These are phyloP conservation scores for Amorphotheca resinae DNA, from an alignment of 495 filamentous ascomycete genomes.

Conservation along the genomic window DNA sequence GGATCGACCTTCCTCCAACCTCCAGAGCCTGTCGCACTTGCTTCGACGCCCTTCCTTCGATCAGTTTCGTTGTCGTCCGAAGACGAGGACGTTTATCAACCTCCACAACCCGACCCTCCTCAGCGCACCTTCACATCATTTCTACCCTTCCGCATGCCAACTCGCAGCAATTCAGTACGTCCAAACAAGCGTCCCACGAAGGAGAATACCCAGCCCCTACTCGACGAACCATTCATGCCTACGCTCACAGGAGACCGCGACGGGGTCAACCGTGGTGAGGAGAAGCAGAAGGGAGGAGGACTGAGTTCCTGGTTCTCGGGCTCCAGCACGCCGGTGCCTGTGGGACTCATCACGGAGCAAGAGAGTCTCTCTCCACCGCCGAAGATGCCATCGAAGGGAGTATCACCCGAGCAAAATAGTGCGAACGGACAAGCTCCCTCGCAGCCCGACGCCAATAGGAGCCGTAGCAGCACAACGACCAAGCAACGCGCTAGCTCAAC, in stretches of 20 bases:
- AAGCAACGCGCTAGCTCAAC: conserved; percentile 25
- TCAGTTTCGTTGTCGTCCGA: not conserved
- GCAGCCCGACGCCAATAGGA: not conserved
- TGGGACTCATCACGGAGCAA: conserved; percentile 24
- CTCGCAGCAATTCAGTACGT: conserved; percentile 7
- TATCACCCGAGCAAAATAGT: conserved; percentile 25
- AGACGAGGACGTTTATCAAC: conserved; percentile 1
- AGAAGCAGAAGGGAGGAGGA: conserved; percentile 30
- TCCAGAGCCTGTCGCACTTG: not conserved
- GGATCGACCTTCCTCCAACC: not conserved
- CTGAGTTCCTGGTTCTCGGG: conserved; percentile 42
- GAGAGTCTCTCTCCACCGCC: conserved; percentile 9
- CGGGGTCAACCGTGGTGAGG: conserved; percentile 14
- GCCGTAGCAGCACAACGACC: conserved; percentile 22
- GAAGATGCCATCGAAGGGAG: conserved; percentile 14
- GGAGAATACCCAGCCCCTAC: conserved; percentile 6
- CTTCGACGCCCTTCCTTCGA: not conserved
- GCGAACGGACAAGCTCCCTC: conserved; percentile 9
- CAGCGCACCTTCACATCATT: conserved; percentile 15
- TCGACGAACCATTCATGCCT: conserved; percentile 24
- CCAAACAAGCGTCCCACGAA: conserved; percentile 3
- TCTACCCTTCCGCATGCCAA: conserved; percentile 9
- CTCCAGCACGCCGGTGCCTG: conserved; percentile 33
- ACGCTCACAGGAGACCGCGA: conserved; percentile 19
- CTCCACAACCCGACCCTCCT: conserved; percentile 8